Conservation (phyloP, 164 flowering plant species). For the Tinospora cordifolia region DNA sequence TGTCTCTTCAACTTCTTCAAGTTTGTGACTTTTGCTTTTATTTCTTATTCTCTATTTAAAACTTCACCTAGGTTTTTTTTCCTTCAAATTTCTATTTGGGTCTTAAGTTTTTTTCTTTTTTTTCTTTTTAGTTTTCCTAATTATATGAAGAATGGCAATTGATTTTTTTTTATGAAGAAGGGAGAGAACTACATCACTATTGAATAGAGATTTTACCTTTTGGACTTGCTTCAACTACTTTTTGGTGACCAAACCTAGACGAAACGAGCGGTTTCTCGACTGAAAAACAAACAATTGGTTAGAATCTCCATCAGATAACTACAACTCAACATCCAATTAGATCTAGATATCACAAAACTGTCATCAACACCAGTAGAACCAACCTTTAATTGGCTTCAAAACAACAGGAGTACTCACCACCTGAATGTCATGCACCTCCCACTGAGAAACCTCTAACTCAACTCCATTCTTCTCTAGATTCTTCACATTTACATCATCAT, state of each 20-base stretch:
- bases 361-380: slow-evolving; percentile 19
- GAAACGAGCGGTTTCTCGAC: slow-evolving; percentile 59
- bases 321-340: slow-evolving; percentile 23
- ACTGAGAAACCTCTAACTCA: slow-evolving; percentile 8
- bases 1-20: neutral
- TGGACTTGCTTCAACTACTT: slow-evolving; percentile 46
- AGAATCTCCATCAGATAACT: slow-evolving; percentile 26
- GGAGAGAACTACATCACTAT: neutral
- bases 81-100: too few species aligned
- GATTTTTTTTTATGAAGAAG: neutral
- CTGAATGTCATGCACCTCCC: neutral
- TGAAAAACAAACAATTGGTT: slow-evolving; percentile 3
- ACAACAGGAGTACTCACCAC: neutral
- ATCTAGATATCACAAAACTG: slow-evolving; percentile 25
- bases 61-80: too few species aligned
- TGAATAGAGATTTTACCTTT: slow-evolving; percentile 40
- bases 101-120: too few species aligned
- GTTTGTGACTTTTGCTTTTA: too few species aligned
- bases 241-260: slow-evolving; percentile 49
- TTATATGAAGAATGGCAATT: neutral
- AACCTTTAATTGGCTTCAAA: slow-evolving; percentile 1
- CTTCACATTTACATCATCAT: neutral
- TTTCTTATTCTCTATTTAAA: too few species aligned
- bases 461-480: neutral
- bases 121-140: neutral